These are phyloP conservation scores for Tuber melanosporum DNA, from an alignment of 495 filamentous ascomycete genomes.

Conservation along the genomic window DNA sequence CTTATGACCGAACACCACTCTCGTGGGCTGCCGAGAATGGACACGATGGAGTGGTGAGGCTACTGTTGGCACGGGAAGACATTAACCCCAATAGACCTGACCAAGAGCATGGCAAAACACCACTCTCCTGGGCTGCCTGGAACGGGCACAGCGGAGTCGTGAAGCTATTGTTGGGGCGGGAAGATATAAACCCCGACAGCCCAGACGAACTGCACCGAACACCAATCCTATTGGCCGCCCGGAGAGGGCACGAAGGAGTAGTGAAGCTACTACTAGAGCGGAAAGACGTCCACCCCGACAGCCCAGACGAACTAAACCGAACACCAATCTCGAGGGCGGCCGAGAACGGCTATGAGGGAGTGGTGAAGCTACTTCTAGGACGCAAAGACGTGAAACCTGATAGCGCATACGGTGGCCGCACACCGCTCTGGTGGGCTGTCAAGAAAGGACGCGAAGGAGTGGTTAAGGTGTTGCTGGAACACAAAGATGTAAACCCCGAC, in stretches of 20 bases:
- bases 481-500: background rate
- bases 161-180: background rate
- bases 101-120: background rate
- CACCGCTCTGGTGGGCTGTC: background rate
- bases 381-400: background rate
- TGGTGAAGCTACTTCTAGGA: background rate
- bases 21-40: background rate
- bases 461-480: background rate
- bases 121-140: constrained; percentile 1
- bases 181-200: background rate
- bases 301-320: background rate
- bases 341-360: background rate
- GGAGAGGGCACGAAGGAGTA: constrained; percentile 1
- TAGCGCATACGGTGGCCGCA: background rate
- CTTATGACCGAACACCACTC: background rate
- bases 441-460: background rate
- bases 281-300: constrained; percentile 1
- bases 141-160: background rate
- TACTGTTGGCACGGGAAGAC: constrained; percentile 1
- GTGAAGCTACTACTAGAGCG: background rate
- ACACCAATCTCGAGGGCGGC: background rate
- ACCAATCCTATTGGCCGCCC: background rate
- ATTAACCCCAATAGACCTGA: background rate
- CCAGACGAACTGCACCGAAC: background rate
- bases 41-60: background rate